A percentile compares a stretch with the other conserved stretches of the same genome.
phyloP scores from a whole-genome alignment of 2,329 filamentous ascomycete species.

The Clonostachys rosea region DNA sequence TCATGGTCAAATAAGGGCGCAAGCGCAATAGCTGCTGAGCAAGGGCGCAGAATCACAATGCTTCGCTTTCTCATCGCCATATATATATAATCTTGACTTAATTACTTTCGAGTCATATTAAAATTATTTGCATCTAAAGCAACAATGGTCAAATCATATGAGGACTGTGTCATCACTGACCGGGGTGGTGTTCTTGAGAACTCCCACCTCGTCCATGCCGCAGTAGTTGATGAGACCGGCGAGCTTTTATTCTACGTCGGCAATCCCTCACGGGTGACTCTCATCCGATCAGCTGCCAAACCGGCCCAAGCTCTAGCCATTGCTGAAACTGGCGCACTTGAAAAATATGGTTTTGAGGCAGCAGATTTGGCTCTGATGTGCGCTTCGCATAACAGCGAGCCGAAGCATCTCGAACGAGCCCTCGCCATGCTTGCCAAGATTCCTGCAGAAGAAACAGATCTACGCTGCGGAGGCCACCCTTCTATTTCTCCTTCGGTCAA shows the following conservation, averaged over 20 bases:
- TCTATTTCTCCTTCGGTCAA: conserved; percentile 26
- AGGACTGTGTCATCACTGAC: conserved; percentile 26
- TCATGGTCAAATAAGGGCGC: no score
- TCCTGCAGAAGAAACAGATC: conserved; percentile 21
- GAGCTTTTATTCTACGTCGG: conserved; percentile 31
- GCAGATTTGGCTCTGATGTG: conserved; percentile 40
- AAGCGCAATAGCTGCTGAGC: no score
- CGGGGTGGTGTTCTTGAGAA: conserved; percentile 36
- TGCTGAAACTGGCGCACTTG: conserved; percentile 30
- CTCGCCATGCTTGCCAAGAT: conserved; percentile 28
- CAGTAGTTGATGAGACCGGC: conserved; percentile 29
- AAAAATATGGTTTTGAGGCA: conserved; percentile 26
- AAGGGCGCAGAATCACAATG: no score
- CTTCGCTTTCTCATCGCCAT: no score
- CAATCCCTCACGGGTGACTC: conserved; percentile 31
- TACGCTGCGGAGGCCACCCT: conserved; percentile 36
- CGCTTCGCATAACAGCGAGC: conserved; percentile 39
- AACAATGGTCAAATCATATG: not conserved
- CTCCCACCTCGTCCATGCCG: conserved; percentile 34
- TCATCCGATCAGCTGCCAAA: conserved; percentile 39
- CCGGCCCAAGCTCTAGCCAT: conserved; percentile 37
- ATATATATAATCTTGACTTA: no score
- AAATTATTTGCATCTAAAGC: no score
- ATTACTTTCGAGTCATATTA: no score
- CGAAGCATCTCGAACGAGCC: conserved; percentile 28